Base-by-base conservation (phyloP, 2,329 filamentous ascomycete genomes). In the Aspergillus versicolor region DNA sequence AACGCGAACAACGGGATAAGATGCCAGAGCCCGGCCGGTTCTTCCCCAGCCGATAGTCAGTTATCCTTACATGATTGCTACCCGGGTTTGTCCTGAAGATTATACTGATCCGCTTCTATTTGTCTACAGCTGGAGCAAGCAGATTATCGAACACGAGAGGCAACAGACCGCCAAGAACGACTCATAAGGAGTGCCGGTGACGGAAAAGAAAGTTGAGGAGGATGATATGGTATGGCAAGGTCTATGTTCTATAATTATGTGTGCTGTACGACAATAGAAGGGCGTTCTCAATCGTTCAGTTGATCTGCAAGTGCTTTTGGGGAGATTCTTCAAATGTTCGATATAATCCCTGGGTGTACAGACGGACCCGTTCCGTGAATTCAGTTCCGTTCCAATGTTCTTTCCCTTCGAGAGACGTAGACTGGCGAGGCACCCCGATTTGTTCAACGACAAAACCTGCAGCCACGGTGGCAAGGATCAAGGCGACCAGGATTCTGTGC, bases 361-460 rank as follows among this genome's bases (percentile, higher is more conserved):
- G 71, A 65, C 71, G 73, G 69, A 77, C 68, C 57, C 75, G 72
- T 72, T 76, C 73, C 66, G 68, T 71, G 67, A 77, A 77, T 70
- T 70, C 69, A 72, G 69, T 69, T 62, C 70, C 73, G 65, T 80
- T 80, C 77, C 77, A 80, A 61, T 68, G 63, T 60, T 78, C 75
- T 50, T 66, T 66, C 40, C 69, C 74, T 53, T 69, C 63, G 5
- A 61, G 64, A 57, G 66, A 54, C 42, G 56, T 61, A 48, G 70
- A 68, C 21, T 76, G 66, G 19, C 57, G 60, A 17, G 93, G 93
- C 72, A 95, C 84, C 0, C 94, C 93, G 52, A 96, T 87, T 73
- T 99, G 94, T 75, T 99, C 92, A 66, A 99, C 96, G 15, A 91
- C 91, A 73, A 96, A 94, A 67, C 92, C 92, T 7, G 94, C 93